Percentiles rank a stretch among this genome's conserved stretches.
Evolutionary conservation across 2,329 filamentous ascomycete genomes (phyloP).

Genomic region (Pseudomassariella vexata): DNA sequence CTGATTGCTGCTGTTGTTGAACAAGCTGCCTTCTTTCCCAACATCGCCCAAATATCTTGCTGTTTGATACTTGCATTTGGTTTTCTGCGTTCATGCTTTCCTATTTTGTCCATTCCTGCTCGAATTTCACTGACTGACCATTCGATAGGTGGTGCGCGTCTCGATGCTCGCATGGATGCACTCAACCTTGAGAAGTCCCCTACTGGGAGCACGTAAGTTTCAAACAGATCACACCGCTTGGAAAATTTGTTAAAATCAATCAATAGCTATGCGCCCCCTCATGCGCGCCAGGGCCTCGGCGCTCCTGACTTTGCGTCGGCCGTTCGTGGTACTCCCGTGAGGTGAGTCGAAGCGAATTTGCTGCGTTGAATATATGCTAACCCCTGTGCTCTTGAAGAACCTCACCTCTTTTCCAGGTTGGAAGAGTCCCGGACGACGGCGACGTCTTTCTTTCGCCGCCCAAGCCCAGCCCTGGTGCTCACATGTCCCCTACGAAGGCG

Average conservation of each 20-base stretch:
- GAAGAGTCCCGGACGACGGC: slow-evolving; percentile 9
- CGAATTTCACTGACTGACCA: neutral
- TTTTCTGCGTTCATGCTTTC: no score
- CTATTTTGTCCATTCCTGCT: neutral
- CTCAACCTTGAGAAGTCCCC: neutral
- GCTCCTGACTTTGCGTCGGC: no score
- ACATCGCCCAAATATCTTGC: neutral
- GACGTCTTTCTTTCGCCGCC: slow-evolving; percentile 12
- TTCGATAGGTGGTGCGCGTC: neutral
- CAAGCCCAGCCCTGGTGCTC: neutral
- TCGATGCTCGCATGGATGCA: neutral
- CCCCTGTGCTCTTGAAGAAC: slow-evolving; percentile 2
- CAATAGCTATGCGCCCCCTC: slow-evolving; percentile 1
- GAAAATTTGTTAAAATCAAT: neutral
- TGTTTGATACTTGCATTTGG: no score
- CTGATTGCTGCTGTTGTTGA: no score
- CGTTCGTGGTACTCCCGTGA: no score
- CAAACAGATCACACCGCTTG: no score
- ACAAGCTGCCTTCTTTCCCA: neutral
- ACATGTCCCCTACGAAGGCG: neutral
- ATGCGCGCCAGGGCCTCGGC: neutral
- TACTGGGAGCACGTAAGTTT: slow-evolving; percentile 1
- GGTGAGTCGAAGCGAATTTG: neutral
- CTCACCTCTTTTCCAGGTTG: slow-evolving; percentile 10
- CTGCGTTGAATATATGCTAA: neutral